phyloP scores from a whole-genome alignment of 2,329 filamentous ascomycete species.

The Exophiala phaeomuriformis region DNA sequence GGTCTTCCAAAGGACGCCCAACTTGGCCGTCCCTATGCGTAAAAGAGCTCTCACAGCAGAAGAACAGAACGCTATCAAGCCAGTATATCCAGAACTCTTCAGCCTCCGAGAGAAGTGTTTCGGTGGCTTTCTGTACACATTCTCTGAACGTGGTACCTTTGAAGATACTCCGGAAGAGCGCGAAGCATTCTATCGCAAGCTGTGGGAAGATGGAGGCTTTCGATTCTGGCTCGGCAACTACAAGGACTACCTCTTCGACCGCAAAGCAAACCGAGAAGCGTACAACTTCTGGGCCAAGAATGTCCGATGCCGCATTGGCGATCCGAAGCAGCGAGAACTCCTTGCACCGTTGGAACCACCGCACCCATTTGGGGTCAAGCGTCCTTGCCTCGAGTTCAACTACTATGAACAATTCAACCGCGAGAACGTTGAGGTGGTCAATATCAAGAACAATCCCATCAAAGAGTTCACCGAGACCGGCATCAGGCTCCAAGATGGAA shows the following conservation, averaged over 20 bases:
- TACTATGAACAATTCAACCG: conserved; percentile 47
- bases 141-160: conserved; percentile 50
- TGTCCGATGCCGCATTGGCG: conserved; percentile 44
- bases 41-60: conserved; percentile 42
- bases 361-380: conserved; percentile 50
- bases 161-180: conserved; percentile 35
- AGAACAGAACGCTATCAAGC: conserved; percentile 47
- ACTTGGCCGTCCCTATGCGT: conserved; percentile 56
- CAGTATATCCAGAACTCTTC: conserved; percentile 20
- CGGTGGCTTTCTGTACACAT: conserved; percentile 48
- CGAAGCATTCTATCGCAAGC: conserved; percentile 42
- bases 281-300: conserved; percentile 54
- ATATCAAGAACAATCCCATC: conserved; percentile 41
- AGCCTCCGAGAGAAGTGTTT: conserved; percentile 32
- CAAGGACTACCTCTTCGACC: conserved; percentile 45
- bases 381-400: conserved; percentile 42
- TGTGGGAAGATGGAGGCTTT: conserved; percentile 52
- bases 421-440: conserved; percentile 43
- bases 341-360: conserved; percentile 48
- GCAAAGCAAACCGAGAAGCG: conserved; percentile 45
- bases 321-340: conserved; percentile 45
- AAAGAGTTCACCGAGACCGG: conserved; percentile 35
- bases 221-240: conserved; percentile 49
- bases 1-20: conserved; percentile 57
- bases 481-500: conserved; percentile 37